Conservation (phyloP, 2,329 filamentous ascomycete genomes). For the Fusarium incarnatum region DNA sequence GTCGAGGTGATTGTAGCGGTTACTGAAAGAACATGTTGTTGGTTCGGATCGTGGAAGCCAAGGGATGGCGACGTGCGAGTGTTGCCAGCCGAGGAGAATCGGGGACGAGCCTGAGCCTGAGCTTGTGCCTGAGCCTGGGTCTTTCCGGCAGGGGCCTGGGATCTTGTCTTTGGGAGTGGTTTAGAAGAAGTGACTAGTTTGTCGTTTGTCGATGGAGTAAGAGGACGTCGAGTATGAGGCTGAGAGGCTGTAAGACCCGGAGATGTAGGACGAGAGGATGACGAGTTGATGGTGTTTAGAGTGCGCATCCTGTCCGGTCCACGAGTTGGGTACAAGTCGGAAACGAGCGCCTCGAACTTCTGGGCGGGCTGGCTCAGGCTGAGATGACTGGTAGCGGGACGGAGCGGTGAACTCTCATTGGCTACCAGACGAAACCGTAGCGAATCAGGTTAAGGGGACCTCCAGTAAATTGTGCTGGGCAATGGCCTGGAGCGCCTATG, state of each 20-base stretch:
- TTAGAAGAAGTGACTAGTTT: slow-evolving; percentile 35
- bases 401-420: slow-evolving; percentile 39
- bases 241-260: slow-evolving; percentile 23
- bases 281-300: slow-evolving; percentile 46
- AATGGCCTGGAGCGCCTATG: slow-evolving; percentile 7
- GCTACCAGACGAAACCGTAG: slow-evolving; percentile 23
- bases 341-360: slow-evolving; percentile 22
- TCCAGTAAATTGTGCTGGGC: slow-evolving; percentile 11
- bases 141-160: slow-evolving; percentile 27
- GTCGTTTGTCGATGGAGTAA: slow-evolving; percentile 17
- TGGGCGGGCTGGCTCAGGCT: slow-evolving; percentile 28
- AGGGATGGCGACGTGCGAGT: slow-evolving; percentile 35
- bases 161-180: slow-evolving; percentile 31
- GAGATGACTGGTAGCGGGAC: slow-evolving; percentile 29
- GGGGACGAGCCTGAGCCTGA: slow-evolving; percentile 36
- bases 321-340: slow-evolving; percentile 31
- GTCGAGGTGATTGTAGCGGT: slow-evolving; percentile 48
- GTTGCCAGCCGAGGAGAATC: slow-evolving; percentile 41
- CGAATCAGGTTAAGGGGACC: slow-evolving; percentile 36
- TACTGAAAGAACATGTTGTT: slow-evolving; percentile 49
- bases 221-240: slow-evolving; percentile 27
- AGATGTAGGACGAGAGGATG: slow-evolving; percentile 38
- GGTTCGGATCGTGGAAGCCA: slow-evolving; percentile 38
- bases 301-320: slow-evolving; percentile 45
- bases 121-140: slow-evolving; percentile 13